Evolutionary conservation across 108 stramenopile genomes (phyloP).

Genomic region (Fistulifera pelliculosa): DNA sequence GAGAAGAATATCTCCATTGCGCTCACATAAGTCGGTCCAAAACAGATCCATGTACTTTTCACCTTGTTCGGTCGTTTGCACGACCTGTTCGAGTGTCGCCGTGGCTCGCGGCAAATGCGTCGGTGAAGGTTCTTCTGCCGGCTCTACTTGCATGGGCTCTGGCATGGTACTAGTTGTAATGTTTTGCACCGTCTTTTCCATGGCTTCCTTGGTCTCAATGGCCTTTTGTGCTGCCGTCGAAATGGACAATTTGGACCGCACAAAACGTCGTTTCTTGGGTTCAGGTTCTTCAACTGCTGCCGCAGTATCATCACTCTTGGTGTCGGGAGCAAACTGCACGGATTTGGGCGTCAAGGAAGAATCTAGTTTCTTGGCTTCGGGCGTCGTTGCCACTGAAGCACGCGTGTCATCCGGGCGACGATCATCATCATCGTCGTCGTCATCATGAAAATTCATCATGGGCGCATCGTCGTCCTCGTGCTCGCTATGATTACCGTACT

Average conservation of each 20-base stretch:
- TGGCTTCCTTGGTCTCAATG: constrained; percentile 11
- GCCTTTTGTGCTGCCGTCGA: constrained; percentile 38
- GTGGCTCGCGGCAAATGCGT: constrained; percentile 10
- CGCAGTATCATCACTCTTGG: background rate
- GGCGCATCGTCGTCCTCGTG: constrained; percentile 2
- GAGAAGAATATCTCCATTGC: constrained; percentile 87
- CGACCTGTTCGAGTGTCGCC: constrained; percentile 7
- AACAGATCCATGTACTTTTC: constrained; percentile 76
- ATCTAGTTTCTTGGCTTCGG: constrained; percentile 1
- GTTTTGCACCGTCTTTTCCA: constrained; percentile 6
- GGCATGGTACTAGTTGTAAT: constrained; percentile 13
- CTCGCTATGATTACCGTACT: background rate
- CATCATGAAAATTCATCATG: background rate
- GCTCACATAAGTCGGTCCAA: constrained; percentile 88
- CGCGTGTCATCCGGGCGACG: background rate
- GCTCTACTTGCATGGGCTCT: constrained; percentile 48
- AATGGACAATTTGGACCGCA: constrained; percentile 6
- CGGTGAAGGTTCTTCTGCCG: constrained; percentile 13
- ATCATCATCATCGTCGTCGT: background rate
- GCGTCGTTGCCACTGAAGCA: background rate
- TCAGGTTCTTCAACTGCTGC: constrained; percentile 17
- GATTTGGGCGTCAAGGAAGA: background rate
- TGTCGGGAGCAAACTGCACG: constrained; percentile 4
- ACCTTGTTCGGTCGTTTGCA: constrained; percentile 10
- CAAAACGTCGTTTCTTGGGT: constrained; percentile 4